Evolutionary conservation across 164 flowering plant species (phyloP).

Genomic region (Dillenia suffruticosa): DNA sequence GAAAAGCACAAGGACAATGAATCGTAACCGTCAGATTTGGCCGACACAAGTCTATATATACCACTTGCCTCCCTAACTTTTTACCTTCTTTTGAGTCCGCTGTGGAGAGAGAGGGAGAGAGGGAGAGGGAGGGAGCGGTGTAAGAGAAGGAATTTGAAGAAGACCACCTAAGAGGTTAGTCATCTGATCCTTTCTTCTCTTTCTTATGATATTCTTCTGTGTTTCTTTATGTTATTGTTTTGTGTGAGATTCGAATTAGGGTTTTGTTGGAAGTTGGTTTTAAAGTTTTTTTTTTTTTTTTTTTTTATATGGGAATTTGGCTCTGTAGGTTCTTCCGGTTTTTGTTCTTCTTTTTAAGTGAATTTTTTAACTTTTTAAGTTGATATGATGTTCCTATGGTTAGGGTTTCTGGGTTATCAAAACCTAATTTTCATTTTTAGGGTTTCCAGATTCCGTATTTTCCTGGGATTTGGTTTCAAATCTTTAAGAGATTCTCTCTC

Average conservation of each 20-base stretch:
- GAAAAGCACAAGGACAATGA: slow-evolving; percentile 30
- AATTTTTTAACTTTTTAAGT: no score
- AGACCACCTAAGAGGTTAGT: no score
- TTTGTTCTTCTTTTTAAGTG: no score
- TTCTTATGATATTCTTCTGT: not conserved
- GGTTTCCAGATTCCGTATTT: not conserved
- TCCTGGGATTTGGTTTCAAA: not conserved
- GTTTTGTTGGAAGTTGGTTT: no score
- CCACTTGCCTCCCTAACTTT: not conserved
- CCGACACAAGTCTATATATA: slow-evolving; percentile 15
- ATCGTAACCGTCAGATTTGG: slow-evolving; percentile 25
- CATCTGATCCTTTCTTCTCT: not conserved
- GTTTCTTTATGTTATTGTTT: no score
- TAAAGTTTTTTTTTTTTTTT: no score
- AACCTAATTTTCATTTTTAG: not conserved
- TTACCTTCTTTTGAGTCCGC: not conserved
- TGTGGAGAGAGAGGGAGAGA: not conserved
- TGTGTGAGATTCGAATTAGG: no score
- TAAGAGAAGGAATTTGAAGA: not conserved
- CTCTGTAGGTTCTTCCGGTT: no score
- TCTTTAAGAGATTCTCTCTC: not conserved
- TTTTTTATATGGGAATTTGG: no score
- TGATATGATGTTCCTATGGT: no score
- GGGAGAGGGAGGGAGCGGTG: not conserved
- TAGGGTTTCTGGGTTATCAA: no score